Percentiles rank a stretch among this genome's conserved stretches.
Conservation (phyloP, 352 stramenopile genomes). For the Globisporangium radiosum region DNA sequence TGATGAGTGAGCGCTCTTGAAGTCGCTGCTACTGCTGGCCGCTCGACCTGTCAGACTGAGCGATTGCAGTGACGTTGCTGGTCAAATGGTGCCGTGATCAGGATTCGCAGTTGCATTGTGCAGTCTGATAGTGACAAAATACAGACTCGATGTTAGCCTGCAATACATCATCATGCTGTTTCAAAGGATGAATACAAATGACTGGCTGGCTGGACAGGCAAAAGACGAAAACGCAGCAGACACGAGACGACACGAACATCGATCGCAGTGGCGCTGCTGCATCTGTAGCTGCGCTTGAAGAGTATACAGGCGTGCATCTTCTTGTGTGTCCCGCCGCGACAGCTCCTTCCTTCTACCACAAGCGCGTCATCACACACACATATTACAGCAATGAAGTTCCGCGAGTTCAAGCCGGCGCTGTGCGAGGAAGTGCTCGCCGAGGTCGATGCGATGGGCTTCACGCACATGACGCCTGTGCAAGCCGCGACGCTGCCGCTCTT, state of each 20-base stretch:
- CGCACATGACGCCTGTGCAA: conserved; percentile 90
- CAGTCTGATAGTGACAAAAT: background rate
- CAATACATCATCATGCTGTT: too few relatives aligned
- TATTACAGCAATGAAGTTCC: conserved; percentile 54
- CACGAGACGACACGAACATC: background rate
- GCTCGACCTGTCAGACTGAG: background rate
- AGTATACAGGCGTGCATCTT: too few relatives aligned
- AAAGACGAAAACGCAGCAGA: background rate
- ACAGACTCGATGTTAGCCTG: background rate
- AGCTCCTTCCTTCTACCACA: background rate
- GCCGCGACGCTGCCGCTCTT: conserved; percentile 90
- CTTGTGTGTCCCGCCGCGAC: too few relatives aligned
- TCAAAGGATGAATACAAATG: background rate
- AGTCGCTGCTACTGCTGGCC: background rate
- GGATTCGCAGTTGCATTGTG: too few relatives aligned
- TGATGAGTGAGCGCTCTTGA: too few relatives aligned
- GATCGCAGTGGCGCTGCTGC: background rate
- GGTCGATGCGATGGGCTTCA: conserved; percentile 78
- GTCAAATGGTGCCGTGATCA: background rate
- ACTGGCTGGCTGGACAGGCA: background rate
- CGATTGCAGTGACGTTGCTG: background rate
- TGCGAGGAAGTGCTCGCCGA: conserved; percentile 65
- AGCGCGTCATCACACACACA: background rate
- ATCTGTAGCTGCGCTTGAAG: too few relatives aligned
- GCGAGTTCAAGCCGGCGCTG: conserved; percentile 73